Evolutionary conservation across 164 flowering plant genomes (phyloP), one percentile per base, ranked within the genome.

Genomic region (Kalanchoe fedtschenkoi): DNA sequence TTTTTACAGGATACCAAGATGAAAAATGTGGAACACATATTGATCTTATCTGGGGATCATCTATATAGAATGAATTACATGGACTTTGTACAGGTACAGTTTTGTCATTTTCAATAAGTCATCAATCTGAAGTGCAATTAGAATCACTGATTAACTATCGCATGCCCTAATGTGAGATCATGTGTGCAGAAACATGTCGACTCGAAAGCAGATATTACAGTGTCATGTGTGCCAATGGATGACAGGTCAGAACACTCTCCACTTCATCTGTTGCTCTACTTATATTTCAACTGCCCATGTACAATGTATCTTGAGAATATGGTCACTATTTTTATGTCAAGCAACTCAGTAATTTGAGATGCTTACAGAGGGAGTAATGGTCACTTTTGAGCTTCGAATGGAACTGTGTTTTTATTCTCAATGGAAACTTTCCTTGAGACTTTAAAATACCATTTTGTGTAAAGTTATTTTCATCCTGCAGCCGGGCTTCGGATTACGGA

Each of bases 31-130:
- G 92, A 91, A 76, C 76, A 89, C 73, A 85, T 89, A 39, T 33
- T 91, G 70, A 83, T 91, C 58, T 69, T 91, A 73, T 84, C 98
- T 26, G 98, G 98, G 1, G 98, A 91, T 75, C 98, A 91, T 81
- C 93, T 91, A 35, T 91, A 89, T 69, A 72, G 96, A 35, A 89
- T 89, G 96, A 77, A 91, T 68, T 91, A 91, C 62, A 87, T 83
- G 93, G 91, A 91, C 58, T 87, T 91, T 71, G 82, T 91, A 70
- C 92, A 91, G 89, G 96, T 84, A 71, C 17, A 17, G 15, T 26
- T 57, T 22, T 34, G 34, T 14, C 22, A 66, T 28, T 19, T 54
- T 56, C 26, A 22, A 22, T 43, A 43, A 19, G n/a, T 3, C 4
- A 15, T 19, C 26, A 63, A 21, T 15, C 68, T 47, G 41, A 37